Base-by-base conservation (phyloP, 1,284 basidiomycete species). In the Sparassis latifolia region DNA sequence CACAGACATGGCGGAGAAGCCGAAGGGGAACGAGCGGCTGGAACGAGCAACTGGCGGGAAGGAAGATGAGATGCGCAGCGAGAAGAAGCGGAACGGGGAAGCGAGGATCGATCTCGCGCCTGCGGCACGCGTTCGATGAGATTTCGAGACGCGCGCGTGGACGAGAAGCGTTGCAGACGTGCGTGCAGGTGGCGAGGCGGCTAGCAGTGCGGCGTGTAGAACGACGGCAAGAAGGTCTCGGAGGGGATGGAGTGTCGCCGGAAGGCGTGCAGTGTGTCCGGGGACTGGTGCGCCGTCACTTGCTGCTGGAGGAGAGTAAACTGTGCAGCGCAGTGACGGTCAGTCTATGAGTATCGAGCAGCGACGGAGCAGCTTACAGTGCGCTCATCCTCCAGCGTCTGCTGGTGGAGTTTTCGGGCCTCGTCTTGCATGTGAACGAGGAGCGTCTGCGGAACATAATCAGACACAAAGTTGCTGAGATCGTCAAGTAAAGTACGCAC, bases 391-490 rank as follows among this genome's bases (percentile, higher is more conserved):
- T 66, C 63, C 2, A 74, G 56, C 3, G 73, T 78, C 52, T 71
- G 69, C 27, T 68, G 58, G 58, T 81, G 75, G 39, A 80, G 68
- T 30, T 74, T 69, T 49, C 71, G 68, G 40, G 75, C 73, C 3
- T 67, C 72, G 42, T 77, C 75, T 55, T 84, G 76, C 77, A 83
- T 84, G 56, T 86, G 80, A 0, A 86, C 78, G 9, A 86, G 71
- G 47, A 86, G 69, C 0, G 73, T 74, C 67, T 70, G 50, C 7
- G 12, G 12, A 37, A 37, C 12, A 37, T 37, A 1, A 37, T 37
- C 35, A 12, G 7, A 20, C 20, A 1, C 20, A 44, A 49, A 20
- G 46, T 42, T 44, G 30, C 27, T 40, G 2, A 33, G 35, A 0
- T 27, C 29, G 30, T 12, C 6, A 38, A 32, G 7, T 44, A n/a